These are phyloP conservation scores for Simmondsia chinensis DNA, from an alignment of 148 eudicot species.

Conservation along the genomic window DNA sequence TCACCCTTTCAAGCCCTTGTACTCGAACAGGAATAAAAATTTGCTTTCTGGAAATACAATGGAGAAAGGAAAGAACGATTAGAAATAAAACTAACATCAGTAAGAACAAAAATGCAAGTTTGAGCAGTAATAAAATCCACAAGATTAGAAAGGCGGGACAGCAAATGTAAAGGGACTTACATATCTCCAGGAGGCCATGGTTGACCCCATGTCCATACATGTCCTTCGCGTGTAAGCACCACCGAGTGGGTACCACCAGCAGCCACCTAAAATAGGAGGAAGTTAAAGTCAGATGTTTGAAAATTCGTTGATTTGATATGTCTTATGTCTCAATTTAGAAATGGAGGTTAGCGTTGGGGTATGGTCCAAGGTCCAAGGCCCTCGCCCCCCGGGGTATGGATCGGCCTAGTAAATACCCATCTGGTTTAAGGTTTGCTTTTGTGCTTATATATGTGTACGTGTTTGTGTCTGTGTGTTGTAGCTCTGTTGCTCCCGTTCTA, in stretches of 20 bases:
- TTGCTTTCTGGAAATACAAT: constrained; percentile 56
- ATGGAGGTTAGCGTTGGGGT: too few species aligned
- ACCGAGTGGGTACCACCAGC: constrained; percentile 99
- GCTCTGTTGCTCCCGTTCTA: too few species aligned
- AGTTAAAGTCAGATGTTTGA: constrained; percentile 2
- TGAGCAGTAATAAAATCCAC: not conserved
- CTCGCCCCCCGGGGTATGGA: too few species aligned
- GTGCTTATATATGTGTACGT: too few species aligned
- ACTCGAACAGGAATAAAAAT: constrained; percentile 88
- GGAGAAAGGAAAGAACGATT: not conserved
- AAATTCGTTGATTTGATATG: not conserved
- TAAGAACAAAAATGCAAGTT: too few species aligned
- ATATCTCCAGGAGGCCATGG: constrained; percentile 99
- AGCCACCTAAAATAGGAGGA: constrained; percentile 60
- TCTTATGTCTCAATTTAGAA: not conserved
- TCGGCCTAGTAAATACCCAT: too few species aligned
- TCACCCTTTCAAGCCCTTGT: constrained; percentile 86
- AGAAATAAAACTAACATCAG: too few species aligned
- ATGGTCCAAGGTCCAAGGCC: too few species aligned
- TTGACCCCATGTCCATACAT: constrained; percentile 99
- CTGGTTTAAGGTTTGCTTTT: too few species aligned
- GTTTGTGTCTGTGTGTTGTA: too few species aligned
- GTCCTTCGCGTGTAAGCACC: constrained; percentile 92
- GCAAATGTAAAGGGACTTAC: constrained; percentile 24
- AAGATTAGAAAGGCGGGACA: not conserved